These are phyloP conservation scores for Xylaria arbuscula DNA, from an alignment of 2,329 filamentous ascomycete genomes.

Conservation along the genomic window DNA sequence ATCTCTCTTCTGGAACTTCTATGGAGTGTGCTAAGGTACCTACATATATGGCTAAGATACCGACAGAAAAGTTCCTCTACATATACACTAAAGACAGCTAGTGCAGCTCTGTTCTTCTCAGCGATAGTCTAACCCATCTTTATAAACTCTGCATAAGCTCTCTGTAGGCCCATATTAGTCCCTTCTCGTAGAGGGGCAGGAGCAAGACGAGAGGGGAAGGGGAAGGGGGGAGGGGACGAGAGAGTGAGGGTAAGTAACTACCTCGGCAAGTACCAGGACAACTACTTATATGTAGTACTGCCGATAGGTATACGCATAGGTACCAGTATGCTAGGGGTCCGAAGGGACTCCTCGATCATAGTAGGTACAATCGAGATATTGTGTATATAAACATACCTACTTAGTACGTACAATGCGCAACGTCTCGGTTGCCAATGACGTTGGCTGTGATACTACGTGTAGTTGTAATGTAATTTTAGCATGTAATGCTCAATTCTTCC, in stretches of 20 bases:
- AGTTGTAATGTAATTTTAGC: conserved; percentile 7
- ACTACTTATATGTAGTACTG: no score
- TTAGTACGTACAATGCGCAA: no score
- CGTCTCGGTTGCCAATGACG: no score
- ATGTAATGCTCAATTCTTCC: background rate
- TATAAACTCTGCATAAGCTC: background rate
- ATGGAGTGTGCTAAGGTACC: background rate
- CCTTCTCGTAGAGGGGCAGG: background rate
- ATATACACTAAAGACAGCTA: background rate
- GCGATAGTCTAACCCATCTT: background rate
- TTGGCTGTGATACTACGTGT: no score
- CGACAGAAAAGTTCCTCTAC: background rate
- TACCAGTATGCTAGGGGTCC: no score
- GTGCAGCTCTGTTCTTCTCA: background rate
- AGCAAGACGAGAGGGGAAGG: background rate
- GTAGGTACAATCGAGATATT: no score
- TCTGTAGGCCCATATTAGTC: background rate
- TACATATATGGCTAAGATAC: conserved; percentile 3
- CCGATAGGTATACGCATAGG: no score
- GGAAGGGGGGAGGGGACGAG: no score
- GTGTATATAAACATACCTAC: no score
- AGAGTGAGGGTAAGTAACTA: background rate
- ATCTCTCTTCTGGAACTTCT: background rate
- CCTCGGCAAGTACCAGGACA: no score
- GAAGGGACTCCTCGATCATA: no score